Base-by-base conservation (phyloP, 192 early-diverging fungal species). In the Coemansia umbellata region DNA sequence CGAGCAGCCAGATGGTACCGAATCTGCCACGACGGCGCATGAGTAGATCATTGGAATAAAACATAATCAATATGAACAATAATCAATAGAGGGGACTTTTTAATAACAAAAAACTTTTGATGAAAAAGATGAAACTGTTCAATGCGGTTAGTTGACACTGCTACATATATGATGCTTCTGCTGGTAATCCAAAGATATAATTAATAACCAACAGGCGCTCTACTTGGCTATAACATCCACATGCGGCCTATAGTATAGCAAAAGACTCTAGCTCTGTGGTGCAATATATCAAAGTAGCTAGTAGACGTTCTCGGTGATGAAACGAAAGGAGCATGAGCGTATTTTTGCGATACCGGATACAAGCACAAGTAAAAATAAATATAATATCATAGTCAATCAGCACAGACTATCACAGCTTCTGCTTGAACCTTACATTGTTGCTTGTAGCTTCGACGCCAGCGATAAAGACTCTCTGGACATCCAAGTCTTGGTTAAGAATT, bases 381-480 rank as follows among this genome's bases (percentile, higher is more conserved):
- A 14, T n/a, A n/a, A n/a, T n/a, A 21, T 49, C 35, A 31, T 22
- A 32, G 18, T 44, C 42, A n/a, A 17, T 17, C 37, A 39, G 37
- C 24, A 17, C 17, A 37, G 22, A 3, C 8, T 23, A 15, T 57
- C 50, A 60, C 1, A 73, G 48, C 31, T 66, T 66, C 8, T 74
- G 50, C 32, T 31, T 48, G 40, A 71, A 60, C 23, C 47, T 47
- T 14, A 77, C 58, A 28, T 61, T 66, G 5, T 66, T 51, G n/a
- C 11, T n/a, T 2, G 66, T 69, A 4, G 60, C 66, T 13, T 87
- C 84, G 45, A 79, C 62, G 17, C 88, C 88, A 31, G 75, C 80
- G 30, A 88, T 78, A 79, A 88, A 88, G n/a, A 87, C 79, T 14
- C 79, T 78, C 53, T 83, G 74, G n/a, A 90, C 81, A 48, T 65